Percentiles rank a stretch among this genome's conserved stretches.
Conservation (phyloP, 1,284 basidiomycete genomes). For the Anthracocystis panici-leucophaei region DNA sequence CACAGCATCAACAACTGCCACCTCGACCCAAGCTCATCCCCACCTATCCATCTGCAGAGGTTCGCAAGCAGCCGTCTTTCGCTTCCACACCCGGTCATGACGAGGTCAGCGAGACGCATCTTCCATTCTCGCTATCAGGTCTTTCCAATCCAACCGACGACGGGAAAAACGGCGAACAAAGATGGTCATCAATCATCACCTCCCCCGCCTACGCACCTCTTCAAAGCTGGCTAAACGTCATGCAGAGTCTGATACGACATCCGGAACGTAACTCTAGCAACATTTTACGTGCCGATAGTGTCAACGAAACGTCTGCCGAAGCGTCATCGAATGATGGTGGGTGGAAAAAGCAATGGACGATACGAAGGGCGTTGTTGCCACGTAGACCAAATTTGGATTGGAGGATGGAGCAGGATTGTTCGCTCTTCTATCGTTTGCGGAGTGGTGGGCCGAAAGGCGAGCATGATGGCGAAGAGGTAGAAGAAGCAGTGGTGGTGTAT, state of each 20-base stretch:
- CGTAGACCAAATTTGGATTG: conserved; percentile 48
- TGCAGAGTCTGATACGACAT: conserved; percentile 59
- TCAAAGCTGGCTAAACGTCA: conserved; percentile 48
- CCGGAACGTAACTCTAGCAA: conserved; percentile 64
- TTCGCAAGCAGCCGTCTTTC: not conserved
- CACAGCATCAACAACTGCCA: conserved; percentile 40
- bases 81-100: not conserved
- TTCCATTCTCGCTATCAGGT: conserved; percentile 17
- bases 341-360: conserved; percentile 40
- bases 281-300: conserved; percentile 63
- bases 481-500: conserved; percentile 44
- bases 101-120: not conserved
- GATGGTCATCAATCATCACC: conserved; percentile 37
- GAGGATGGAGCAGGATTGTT: conserved; percentile 52
- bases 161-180: no score
- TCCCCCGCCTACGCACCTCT: conserved; percentile 49
- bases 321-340: not conserved
- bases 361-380: conserved; percentile 38
- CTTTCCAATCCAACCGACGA: not conserved
- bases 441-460: not conserved
- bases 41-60: conserved; percentile 29
- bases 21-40: conserved; percentile 35
- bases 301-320: conserved; percentile 18
- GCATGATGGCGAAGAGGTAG: conserved; percentile 15
- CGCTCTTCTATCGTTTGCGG: conserved; percentile 20